These are phyloP conservation scores for Tarenaya hassleriana DNA, from an alignment of 345 rosid species.

Conservation along the genomic window DNA sequence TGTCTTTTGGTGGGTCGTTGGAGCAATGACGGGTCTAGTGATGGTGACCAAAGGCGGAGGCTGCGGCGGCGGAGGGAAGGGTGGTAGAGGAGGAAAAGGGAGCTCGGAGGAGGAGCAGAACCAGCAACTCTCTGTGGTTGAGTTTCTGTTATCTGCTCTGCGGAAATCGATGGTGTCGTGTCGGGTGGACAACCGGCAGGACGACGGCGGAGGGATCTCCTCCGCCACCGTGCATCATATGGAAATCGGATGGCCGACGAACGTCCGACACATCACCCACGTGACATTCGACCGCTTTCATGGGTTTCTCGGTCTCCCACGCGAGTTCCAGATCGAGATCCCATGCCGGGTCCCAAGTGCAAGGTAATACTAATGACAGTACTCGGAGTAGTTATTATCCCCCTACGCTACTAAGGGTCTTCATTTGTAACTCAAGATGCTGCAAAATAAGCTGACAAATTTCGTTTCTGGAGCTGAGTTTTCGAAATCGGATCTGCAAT, in stretches of 20 bases:
- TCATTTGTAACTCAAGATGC: too few species aligned
- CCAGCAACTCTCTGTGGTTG: constrained; percentile 59
- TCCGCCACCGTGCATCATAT: constrained; percentile 48
- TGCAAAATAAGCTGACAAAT: too few species aligned
- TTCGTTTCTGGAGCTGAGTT: too few species aligned
- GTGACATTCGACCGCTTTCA: constrained; percentile 93
- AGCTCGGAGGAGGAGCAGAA: constrained; percentile 43
- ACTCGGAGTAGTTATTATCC: not conserved
- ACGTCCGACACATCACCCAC: constrained; percentile 80
- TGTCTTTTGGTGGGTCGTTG: not conserved
- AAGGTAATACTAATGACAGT: constrained; percentile 40
- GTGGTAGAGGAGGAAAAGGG: constrained; percentile 31
- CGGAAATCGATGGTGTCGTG: constrained; percentile 86
- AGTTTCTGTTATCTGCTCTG: constrained; percentile 57
- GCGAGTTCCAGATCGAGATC: constrained; percentile 89
- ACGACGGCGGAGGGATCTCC: constrained; percentile 38
- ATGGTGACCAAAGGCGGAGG: too few species aligned
- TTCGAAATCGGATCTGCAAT: too few species aligned
- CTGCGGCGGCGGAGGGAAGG: too few species aligned
- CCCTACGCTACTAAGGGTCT: too few species aligned
- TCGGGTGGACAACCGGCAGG: constrained; percentile 51
- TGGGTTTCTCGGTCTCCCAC: constrained; percentile 89
- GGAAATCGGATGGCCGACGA: constrained; percentile 96
- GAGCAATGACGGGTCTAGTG: constrained; percentile 71
- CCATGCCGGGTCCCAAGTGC: constrained; percentile 95